These are phyloP conservation scores for Myxozyma vanderwaltii DNA, from an alignment of 805 yeast genomes.

Conservation along the genomic window DNA sequence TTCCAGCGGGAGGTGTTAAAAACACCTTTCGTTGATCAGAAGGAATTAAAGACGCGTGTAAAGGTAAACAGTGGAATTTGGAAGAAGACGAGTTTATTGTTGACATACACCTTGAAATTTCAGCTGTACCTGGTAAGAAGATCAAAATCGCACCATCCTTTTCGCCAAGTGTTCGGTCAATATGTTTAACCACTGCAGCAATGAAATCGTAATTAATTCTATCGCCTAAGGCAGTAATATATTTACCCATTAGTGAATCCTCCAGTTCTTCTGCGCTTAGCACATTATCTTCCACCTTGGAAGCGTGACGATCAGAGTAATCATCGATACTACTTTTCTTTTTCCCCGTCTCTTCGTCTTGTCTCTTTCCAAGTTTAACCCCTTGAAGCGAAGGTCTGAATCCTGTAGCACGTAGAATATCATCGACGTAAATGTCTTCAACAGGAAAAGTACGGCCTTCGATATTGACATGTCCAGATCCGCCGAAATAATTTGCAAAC, in stretches of 20 bases:
- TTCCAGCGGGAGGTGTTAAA: conserved; percentile 52
- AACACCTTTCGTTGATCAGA: conserved; percentile 81
- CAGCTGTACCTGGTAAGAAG: conserved; percentile 89
- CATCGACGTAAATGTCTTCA: conserved; percentile 70
- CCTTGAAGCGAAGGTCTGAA: conserved; percentile 44
- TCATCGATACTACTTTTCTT: conserved; percentile 8
- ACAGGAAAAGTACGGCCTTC: conserved; percentile 95
- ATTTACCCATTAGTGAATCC: conserved; percentile 29
- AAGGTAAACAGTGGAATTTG: conserved; percentile 59
- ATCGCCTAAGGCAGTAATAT: conserved; percentile 26
- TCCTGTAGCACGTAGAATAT: conserved; percentile 57
- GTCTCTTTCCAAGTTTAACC: conserved; percentile 1
- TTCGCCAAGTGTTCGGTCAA: conserved; percentile 54
- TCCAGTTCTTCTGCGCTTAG: conserved; percentile 8
- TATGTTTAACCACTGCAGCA: conserved; percentile 53
- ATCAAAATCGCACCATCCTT: conserved; percentile 62
- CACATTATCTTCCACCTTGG: background rate
- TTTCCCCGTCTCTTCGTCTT: background rate
- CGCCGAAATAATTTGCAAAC: conserved; percentile 67
- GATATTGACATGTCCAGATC: conserved; percentile 71
- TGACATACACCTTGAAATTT: conserved; percentile 65
- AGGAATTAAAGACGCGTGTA: conserved; percentile 86
- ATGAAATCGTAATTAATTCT: conserved; percentile 72
- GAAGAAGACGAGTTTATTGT: conserved; percentile 43
- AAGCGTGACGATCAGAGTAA: background rate